phyloP scores from a whole-genome alignment of 352 stramenopile genomes.

The Pythium brachiatum region DNA sequence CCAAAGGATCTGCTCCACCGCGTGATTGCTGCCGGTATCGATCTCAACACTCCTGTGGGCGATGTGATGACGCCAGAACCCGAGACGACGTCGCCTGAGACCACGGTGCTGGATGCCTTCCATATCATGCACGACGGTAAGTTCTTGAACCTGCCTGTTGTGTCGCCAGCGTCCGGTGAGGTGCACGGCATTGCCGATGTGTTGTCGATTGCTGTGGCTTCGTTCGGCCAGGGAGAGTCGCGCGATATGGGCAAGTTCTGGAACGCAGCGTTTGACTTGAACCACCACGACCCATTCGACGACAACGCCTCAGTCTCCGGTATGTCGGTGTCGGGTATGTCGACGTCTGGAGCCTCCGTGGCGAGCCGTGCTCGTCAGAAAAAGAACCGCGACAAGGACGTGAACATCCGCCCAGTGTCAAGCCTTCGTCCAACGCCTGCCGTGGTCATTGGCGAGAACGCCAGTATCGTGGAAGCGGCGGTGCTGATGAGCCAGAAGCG shows the following conservation, averaged over 20 bases:
- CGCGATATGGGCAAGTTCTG: constrained; percentile 79
- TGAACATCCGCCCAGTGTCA: constrained; percentile 77
- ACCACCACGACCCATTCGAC: constrained; percentile 45
- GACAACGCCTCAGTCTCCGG: constrained; percentile 33
- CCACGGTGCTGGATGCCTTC: constrained; percentile 95
- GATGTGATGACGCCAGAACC: constrained; percentile 96
- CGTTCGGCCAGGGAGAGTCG: constrained; percentile 67
- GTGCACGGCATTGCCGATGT: constrained; percentile 84
- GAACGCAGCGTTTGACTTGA: constrained; percentile 66
- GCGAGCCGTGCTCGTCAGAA: constrained; percentile 66
- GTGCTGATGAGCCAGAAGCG: constrained; percentile 92
- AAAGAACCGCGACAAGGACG: constrained; percentile 75
- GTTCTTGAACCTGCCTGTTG: constrained; percentile 97
- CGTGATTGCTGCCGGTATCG: constrained; percentile 91
- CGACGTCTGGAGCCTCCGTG: constrained; percentile 40
- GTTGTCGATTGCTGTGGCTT: constrained; percentile 70
- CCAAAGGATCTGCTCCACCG: constrained; percentile 97
- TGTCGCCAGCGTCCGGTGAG: constrained; percentile 65
- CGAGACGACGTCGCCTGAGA: constrained; percentile 91
- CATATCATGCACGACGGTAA: constrained; percentile 98
- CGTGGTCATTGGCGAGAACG: constrained; percentile 67
- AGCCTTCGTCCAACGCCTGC: constrained; percentile 75
- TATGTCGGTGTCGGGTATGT: constrained; percentile 53
- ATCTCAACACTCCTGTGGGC: constrained; percentile 88
- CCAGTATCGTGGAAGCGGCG: constrained; percentile 87